Base-by-base conservation (phyloP, 768 basidiomycete genomes). In the Solioccasus polychromus region DNA sequence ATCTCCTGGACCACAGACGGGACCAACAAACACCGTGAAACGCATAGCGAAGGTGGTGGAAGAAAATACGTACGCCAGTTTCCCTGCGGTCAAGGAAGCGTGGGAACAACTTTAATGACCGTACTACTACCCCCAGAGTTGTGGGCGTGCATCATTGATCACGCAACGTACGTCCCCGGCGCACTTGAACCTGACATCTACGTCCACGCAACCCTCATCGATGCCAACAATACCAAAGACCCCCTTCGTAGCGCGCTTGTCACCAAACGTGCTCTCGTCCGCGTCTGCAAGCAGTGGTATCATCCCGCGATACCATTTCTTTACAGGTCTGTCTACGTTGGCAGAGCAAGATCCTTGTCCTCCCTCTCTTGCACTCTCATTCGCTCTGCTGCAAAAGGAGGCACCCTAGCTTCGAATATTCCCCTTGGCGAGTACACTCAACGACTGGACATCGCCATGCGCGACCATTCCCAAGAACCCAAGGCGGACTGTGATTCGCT, bases 201-300 rank as follows among this genome's bases (percentile, higher is more conserved):
- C 11, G 41, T 31, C 32, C 19, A 56, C 7, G 51, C 48, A n/a
- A 44, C 17, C 35, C 22, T 39, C 17, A 19, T 53, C 20, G 58
- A 58, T 1, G 29, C 26, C 9, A 10, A 36, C 10, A 45, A 48
- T 39, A 41, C 39, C 19, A 53, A 17, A 19, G 14, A 22, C 6
- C 45, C 38, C 22, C 36, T 61, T 2, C 45, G 62, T 19, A 36
- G 36, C 6, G 47, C 59, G 6, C 52, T 66, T 22, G 5, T 64
- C 35, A 66, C 62, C 20, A 59, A 61, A 25, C 52, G 55, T 8
- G 42, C 51, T 29, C 48, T 64, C 20, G 64, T 64, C 2, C 55
- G 60, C 7, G 64, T 64, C 29, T 66, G 60, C 50, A 64, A 38
- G 35, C 54, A 47, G 40, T 64, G 63, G 63, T 61, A 52, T 50